These are phyloP conservation scores for Rusavskia elegans DNA, from an alignment of 495 filamentous ascomycete species.

Conservation along the genomic window DNA sequence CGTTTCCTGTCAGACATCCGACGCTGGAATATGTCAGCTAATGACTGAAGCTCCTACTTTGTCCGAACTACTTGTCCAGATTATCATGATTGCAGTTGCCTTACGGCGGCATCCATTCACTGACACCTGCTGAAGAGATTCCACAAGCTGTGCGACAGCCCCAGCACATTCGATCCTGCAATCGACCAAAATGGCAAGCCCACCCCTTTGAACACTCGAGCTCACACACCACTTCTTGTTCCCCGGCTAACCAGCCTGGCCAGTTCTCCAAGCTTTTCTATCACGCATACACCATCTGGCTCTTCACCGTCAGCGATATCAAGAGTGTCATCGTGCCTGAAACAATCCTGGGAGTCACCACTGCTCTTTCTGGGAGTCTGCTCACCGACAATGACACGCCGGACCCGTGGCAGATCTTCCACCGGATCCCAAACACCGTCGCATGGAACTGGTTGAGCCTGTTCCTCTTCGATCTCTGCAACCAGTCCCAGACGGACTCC, in stretches of 20 bases:
- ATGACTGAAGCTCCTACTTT: too few species aligned
- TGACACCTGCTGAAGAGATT: too few species aligned
- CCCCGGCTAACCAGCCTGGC: neutral
- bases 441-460: slow-evolving; percentile 15
- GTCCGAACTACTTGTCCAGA: too few species aligned
- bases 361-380: neutral
- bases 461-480: slow-evolving; percentile 25
- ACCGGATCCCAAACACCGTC: neutral
- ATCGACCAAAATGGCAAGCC: too few species aligned
- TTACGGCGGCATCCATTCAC: too few species aligned
- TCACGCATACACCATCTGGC: slow-evolving; percentile 15
- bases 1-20: too few species aligned
- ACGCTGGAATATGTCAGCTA: too few species aligned
- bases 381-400: neutral
- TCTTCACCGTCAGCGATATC: slow-evolving; percentile 19
- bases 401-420: neutral
- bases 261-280: neutral
- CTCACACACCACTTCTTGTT: too few species aligned
- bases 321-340: slow-evolving; percentile 10
- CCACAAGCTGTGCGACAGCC: too few species aligned
- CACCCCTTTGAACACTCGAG: too few species aligned
- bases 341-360: neutral
- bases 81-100: too few species aligned
- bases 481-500: slow-evolving; percentile 27
- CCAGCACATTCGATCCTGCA: too few species aligned